Base-by-base conservation (phyloP, 202 grass and related monocot species). In the Panicum virgatum region DNA sequence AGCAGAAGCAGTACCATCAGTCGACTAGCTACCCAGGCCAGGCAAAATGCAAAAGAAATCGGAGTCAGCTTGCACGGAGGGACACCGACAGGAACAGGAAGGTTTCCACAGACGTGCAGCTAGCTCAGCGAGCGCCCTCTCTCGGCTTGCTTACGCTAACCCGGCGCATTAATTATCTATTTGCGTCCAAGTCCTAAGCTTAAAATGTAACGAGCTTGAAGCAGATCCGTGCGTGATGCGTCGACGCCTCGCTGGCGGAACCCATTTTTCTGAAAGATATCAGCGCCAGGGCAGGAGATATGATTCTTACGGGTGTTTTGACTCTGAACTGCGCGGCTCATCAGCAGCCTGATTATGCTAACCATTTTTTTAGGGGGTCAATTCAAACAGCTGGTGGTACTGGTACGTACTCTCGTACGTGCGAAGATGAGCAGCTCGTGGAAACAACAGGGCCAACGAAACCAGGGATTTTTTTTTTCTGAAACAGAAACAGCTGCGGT, bases 51-150 rank as follows among this genome's bases (percentile, higher is more conserved):
- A 38, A 64, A 61, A 65, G 38, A 80, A 74, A 80, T 40, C 15
- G 13, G 30, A 25, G 71, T 72, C 87, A 89, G 66, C 71, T 72
- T 71, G 56, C n/a, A 46, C 79, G 39, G 12, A 30, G 23, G 54
- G 39, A 72, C 75, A 53, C 75, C 66, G 45, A 63, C 57, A 48
- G 29, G 39, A 29, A 19, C 34, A 42, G 60, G 51, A 32, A 39
- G 16, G 63, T 45, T 84, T 29, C 18, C 29, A 47, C 27, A 36
- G 26, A 63, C 63, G 44, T 76, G 82, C 40, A 37, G 37, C 66
- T 69, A 68, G 65, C 36, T 13, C 22, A 66, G 29, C 22, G 20
- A 34, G 32, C 32, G 32, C 16, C 20, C 37, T 58, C 37, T 58
- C 25, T 30, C 18, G 10, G 22, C 1, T 42, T 4, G 15, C 0